Percentiles rank a stretch among this genome's conserved stretches.
Evolutionary conservation across 139 green algal genomes (phyloP).

Genomic region (Pseudopediastrum boryanum): DNA sequence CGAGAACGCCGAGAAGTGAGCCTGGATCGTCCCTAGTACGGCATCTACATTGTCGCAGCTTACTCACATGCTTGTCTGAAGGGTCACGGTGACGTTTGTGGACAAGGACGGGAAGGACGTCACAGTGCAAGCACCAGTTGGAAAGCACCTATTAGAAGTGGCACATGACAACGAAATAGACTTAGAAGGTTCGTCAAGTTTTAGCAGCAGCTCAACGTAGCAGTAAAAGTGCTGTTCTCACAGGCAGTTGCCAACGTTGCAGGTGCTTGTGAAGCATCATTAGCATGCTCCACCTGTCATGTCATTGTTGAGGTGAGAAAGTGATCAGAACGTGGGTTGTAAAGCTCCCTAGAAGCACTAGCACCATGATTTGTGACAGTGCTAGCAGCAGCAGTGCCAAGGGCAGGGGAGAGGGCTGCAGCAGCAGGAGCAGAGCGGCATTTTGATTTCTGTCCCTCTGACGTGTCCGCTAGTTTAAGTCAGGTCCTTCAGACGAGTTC

Average conservation of each 20-base stretch:
- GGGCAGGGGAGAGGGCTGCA: neutral
- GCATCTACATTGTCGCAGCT: neutral
- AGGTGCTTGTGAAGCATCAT: conserved; percentile 95
- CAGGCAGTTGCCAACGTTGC: neutral
- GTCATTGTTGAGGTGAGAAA: conserved; percentile 85
- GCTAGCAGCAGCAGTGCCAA: neutral
- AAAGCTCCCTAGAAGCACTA: neutral
- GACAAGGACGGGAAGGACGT: conserved; percentile 86
- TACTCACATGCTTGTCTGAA: conserved; percentile 38
- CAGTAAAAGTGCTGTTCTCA: neutral
- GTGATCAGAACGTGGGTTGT: neutral
- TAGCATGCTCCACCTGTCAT: conserved; percentile 99
- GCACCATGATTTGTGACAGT: neutral
- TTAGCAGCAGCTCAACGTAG: conserved; percentile 4
- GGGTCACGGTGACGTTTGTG: conserved; percentile 89
- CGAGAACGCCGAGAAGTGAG: conserved; percentile 21
- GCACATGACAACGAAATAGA: conserved; percentile 98
- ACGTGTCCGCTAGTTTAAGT: too few relatives aligned
- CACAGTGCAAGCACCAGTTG: conserved; percentile 82
- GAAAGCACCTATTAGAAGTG: conserved; percentile 87
- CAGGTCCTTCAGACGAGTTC: too few relatives aligned
- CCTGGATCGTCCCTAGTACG: neutral
- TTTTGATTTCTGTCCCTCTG: too few relatives aligned
- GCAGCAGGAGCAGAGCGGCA: neutral
- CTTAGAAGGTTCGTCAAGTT: conserved; percentile 82